Evolutionary conservation across 1,284 basidiomycete species (phyloP).

Genomic region (Ganoderma boninense): DNA sequence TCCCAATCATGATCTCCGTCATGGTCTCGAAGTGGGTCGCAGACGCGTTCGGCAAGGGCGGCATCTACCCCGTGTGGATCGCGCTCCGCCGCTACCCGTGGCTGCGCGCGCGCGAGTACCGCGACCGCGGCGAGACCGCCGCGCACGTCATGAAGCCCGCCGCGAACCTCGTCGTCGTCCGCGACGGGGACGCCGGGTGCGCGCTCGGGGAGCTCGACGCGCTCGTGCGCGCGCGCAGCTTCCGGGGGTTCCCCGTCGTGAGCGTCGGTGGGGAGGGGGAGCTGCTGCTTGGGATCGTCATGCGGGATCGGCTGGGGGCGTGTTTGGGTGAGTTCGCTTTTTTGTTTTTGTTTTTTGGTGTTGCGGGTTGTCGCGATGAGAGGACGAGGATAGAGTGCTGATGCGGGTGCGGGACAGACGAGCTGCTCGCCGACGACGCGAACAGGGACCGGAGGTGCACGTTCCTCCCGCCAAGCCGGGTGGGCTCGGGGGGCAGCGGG

Average conservation of each 20-base stretch:
- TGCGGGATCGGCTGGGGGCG: slow-evolving; percentile 58
- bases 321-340: slow-evolving; percentile 64
- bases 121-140: slow-evolving; percentile 70
- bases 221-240: slow-evolving; percentile 54
- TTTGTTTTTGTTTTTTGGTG: slow-evolving; percentile 32
- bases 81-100: slow-evolving; percentile 77
- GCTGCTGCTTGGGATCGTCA: slow-evolving; percentile 67
- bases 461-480: slow-evolving; percentile 41
- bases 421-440: slow-evolving; percentile 43
- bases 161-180: slow-evolving; percentile 58
- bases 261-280: slow-evolving; percentile 52
- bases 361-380: neutral
- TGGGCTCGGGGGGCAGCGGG: slow-evolving; percentile 33
- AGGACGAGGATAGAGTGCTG: neutral
- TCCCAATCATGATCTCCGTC: slow-evolving; percentile 81
- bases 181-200: slow-evolving; percentile 40
- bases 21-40: slow-evolving; percentile 82
- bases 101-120: slow-evolving; percentile 75
- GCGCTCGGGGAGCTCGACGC: slow-evolving; percentile 60
- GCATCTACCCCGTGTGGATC: slow-evolving; percentile 82
- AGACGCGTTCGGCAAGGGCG: slow-evolving; percentile 74
- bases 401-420: slow-evolving; percentile 33
- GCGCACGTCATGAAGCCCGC: slow-evolving; percentile 69
- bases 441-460: slow-evolving; percentile 47
- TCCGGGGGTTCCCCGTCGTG: slow-evolving; percentile 72